Evolutionary conservation across 2,329 filamentous ascomycete genomes (phyloP).

Genomic region (Exserohilum rostratum): DNA sequence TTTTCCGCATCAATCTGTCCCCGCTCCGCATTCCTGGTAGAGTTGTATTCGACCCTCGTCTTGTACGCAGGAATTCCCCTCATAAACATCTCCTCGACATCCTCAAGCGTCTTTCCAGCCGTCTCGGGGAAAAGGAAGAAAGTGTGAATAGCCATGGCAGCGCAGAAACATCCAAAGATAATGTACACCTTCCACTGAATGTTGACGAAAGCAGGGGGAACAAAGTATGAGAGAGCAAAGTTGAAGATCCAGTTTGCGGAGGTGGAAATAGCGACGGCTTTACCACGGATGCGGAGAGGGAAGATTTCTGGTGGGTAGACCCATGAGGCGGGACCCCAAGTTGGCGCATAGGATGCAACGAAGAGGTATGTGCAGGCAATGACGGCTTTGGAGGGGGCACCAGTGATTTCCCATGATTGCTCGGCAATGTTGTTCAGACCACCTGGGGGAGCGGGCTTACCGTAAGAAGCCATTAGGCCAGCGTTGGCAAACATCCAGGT

Average conservation of each 20-base stretch:
- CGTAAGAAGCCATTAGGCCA: slow-evolving; percentile 66
- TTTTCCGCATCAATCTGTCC: slow-evolving; percentile 37
- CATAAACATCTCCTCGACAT: slow-evolving; percentile 75
- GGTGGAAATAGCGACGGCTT: slow-evolving; percentile 66
- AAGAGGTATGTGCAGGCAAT: slow-evolving; percentile 76
- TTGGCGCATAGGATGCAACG: slow-evolving; percentile 70
- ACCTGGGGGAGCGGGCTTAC: slow-evolving; percentile 50
- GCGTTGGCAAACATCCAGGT: slow-evolving; percentile 68
- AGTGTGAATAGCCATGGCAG: slow-evolving; percentile 70
- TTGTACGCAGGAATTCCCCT: slow-evolving; percentile 64
- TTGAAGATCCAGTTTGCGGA: slow-evolving; percentile 66
- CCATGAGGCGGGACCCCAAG: slow-evolving; percentile 66
- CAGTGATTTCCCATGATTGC: slow-evolving; percentile 50
- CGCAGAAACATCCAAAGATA: slow-evolving; percentile 76
- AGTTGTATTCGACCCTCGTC: slow-evolving; percentile 41
- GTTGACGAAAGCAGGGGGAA: slow-evolving; percentile 64
- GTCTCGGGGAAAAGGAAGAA: slow-evolving; percentile 72
- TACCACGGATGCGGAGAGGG: slow-evolving; percentile 66
- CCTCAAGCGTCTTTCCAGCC: slow-evolving; percentile 75
- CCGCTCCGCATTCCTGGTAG: slow-evolving; percentile 28
- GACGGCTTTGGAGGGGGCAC: slow-evolving; percentile 56
- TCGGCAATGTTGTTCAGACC: slow-evolving; percentile 52
- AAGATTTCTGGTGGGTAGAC: slow-evolving; percentile 68
- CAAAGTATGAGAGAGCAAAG: slow-evolving; percentile 62
- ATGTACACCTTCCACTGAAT: slow-evolving; percentile 70